Conservation (phyloP, 2,329 filamentous ascomycete genomes). For the Mycosphaerella sp. region DNA sequence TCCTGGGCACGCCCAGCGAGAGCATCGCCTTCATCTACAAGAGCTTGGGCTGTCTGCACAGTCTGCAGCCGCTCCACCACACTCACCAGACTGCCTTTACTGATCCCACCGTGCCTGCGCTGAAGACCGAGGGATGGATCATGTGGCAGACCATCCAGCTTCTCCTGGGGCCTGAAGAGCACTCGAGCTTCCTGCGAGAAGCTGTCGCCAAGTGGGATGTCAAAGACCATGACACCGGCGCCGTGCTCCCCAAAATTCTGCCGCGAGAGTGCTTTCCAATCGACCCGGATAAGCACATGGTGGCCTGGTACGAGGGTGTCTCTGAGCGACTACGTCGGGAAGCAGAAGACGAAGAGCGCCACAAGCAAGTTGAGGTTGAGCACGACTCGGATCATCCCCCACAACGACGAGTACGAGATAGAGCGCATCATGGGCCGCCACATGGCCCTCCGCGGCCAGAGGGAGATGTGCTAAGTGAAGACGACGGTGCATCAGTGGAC, state of each 20-base stretch:
- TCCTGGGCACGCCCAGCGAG: constrained; percentile 64
- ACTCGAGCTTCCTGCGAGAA: constrained; percentile 75
- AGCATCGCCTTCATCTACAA: constrained; percentile 90
- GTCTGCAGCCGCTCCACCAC: constrained; percentile 58
- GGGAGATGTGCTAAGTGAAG: constrained; percentile 26
- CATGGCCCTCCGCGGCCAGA: constrained; percentile 18
- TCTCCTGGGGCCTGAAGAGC: constrained; percentile 78
- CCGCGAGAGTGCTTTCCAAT: constrained; percentile 66
- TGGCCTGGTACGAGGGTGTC: constrained; percentile 77
- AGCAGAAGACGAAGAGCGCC: constrained; percentile 41
- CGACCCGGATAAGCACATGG: constrained; percentile 70
- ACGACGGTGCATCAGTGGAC: constrained; percentile 38
- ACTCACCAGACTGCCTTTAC: constrained; percentile 55
- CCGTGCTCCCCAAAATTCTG: constrained; percentile 52
- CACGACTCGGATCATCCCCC: constrained; percentile 20
- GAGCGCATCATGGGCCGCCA: constrained; percentile 9
- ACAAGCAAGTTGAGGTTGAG: constrained; percentile 25
- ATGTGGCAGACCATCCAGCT: constrained; percentile 92
- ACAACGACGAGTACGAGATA: constrained; percentile 21
- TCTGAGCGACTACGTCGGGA: constrained; percentile 64
- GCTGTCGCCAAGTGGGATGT: constrained; percentile 74
- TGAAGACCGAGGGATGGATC: constrained; percentile 79
- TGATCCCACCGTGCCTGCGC: constrained; percentile 70
- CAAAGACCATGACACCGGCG: constrained; percentile 60
- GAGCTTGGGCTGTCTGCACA: constrained; percentile 83